These are phyloP conservation scores for Cytospora piceicola DNA, from an alignment of 2,329 filamentous ascomycete genomes.

Conservation along the genomic window DNA sequence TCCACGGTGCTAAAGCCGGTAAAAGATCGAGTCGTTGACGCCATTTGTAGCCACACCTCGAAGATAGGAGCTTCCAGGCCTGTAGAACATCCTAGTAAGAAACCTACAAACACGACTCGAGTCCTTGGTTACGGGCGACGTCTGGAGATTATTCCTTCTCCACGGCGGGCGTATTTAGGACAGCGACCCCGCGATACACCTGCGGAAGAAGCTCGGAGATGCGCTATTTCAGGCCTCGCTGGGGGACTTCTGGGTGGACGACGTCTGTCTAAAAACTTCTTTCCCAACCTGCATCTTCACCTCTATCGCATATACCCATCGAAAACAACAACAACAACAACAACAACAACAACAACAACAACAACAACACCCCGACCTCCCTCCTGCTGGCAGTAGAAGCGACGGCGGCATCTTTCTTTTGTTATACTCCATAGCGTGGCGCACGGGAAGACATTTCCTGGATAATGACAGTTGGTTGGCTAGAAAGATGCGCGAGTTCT, in stretches of 20 bases:
- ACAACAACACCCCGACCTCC: conserved; percentile 6
- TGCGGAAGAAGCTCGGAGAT: conserved; percentile 7
- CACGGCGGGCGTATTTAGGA: conserved; percentile 6
- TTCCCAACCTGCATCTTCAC: conserved; percentile 11
- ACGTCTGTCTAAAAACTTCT: neutral
- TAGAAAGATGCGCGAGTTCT: conserved; percentile 12
- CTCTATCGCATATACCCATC: conserved; percentile 14
- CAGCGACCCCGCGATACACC: neutral
- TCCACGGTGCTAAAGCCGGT: neutral
- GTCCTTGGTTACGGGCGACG: neutral
- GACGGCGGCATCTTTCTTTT: conserved; percentile 25
- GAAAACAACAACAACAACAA: neutral
- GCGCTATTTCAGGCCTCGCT: neutral
- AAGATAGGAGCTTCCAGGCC: conserved; percentile 48
- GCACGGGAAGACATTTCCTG: conserved; percentile 22
- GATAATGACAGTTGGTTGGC: conserved; percentile 21
- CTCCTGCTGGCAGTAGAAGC: conserved; percentile 16
- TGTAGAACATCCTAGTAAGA: conserved; percentile 30
- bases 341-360: too few species aligned
- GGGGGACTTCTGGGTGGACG: neutral
- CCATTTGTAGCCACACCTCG: conserved; percentile 47
- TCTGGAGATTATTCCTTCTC: conserved; percentile 3
- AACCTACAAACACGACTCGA: conserved; percentile 14
- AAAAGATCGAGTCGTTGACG: neutral
- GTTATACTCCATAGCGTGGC: conserved; percentile 31